These are phyloP conservation scores for Apophysomyces sp. DNA, from an alignment of 371 early-diverging fungal species.

Conservation along the genomic window DNA sequence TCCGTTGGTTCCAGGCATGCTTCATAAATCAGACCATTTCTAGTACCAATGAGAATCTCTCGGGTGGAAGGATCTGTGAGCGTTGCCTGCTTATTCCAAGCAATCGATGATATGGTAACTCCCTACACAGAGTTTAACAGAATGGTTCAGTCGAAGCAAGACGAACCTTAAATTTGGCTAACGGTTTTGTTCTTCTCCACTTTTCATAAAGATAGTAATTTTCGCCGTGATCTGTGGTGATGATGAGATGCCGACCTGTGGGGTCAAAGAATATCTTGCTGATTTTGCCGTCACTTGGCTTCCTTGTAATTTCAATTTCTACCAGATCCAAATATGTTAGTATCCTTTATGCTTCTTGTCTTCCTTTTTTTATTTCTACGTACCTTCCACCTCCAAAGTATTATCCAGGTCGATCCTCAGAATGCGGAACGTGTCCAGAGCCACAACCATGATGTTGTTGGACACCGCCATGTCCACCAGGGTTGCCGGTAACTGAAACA, in stretches of 20 bases:
- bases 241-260: conserved; percentile 81
- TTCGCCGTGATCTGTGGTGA: conserved; percentile 84
- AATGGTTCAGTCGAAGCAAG: no score
- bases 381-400: conserved; percentile 24
- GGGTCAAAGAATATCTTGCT: conserved; percentile 82
- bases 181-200: conserved; percentile 72
- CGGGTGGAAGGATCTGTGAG: conserved; percentile 65
- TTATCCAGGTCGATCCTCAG: conserved; percentile 70
- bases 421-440: conserved; percentile 62
- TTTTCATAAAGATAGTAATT: conserved; percentile 81
- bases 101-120: conserved; percentile 78
- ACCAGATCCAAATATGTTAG: not conserved
- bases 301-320: conserved; percentile 80
- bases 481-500: conserved; percentile 73
- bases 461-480: conserved; percentile 74
- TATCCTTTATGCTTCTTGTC: not conserved
- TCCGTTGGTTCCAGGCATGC: conserved; percentile 82
- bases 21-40: conserved; percentile 83
- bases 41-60: conserved; percentile 80
- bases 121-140: conserved; percentile 54
- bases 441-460: conserved; percentile 77
- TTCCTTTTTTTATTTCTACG: not conserved
- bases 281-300: conserved; percentile 61
- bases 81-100: conserved; percentile 81
- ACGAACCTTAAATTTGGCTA: conserved; percentile 63